phyloP scores from a whole-genome alignment of 305 asterid genomes.

The Striga hermonthica region DNA sequence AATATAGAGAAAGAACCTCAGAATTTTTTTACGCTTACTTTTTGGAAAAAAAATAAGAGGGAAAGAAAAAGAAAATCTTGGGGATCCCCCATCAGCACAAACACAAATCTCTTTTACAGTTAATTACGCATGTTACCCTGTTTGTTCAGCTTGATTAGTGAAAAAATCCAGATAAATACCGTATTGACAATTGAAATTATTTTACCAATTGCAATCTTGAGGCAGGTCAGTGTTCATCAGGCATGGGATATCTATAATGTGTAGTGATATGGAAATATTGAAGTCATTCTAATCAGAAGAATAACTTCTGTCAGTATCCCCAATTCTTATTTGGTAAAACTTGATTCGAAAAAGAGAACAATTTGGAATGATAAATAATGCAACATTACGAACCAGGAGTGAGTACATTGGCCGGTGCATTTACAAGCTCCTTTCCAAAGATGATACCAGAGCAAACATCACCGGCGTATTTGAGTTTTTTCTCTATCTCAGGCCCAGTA shows the following conservation, averaged over 20 bases:
- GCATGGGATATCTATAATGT: not conserved
- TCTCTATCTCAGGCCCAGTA: conserved; percentile 79
- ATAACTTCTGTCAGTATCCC: not conserved
- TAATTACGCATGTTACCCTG: not conserved
- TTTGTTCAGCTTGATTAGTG: not conserved
- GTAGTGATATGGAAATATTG: not conserved
- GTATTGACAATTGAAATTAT: not conserved
- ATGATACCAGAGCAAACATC: conserved; percentile 77
- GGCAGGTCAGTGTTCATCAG: not conserved
- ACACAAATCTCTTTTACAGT: not conserved
- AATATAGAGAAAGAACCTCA: not conserved
- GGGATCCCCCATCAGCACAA: conserved; percentile 3
- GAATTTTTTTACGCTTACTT: too few relatives aligned
- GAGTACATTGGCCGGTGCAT: conserved; percentile 94
- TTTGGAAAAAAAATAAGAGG: too few relatives aligned
- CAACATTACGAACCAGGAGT: conserved; percentile 70
- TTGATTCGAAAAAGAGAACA: not conserved
- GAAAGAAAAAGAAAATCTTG: not conserved
- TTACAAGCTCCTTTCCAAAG: conserved; percentile 80
- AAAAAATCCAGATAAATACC: not conserved
- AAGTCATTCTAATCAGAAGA: not conserved
- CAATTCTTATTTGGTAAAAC: not conserved
- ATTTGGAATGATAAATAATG: not conserved
- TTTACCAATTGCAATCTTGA: not conserved
- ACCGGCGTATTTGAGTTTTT: conserved; percentile 74